phyloP scores from a whole-genome alignment of 176 grass and related monocot genomes.

The Cocos nucifera region DNA sequence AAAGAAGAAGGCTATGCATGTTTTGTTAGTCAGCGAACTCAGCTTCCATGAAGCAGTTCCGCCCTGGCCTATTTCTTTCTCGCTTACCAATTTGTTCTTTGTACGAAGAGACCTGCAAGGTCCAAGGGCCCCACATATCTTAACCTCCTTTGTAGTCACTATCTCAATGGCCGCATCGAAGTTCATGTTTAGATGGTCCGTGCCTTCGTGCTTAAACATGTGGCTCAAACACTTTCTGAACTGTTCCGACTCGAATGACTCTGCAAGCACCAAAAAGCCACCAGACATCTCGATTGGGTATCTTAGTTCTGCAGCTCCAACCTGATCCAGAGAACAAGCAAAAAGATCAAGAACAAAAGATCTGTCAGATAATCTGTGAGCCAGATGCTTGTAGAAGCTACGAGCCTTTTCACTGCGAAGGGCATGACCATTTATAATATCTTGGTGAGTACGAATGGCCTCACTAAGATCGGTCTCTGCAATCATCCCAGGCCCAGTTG shows the following conservation, averaged over 20 bases:
- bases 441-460: constrained; percentile 75
- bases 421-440: constrained; percentile 63
- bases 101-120: constrained; percentile 61
- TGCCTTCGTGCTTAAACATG: constrained; percentile 56
- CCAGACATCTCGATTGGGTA: constrained; percentile 82
- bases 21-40: constrained; percentile 68
- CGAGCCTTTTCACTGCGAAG: constrained; percentile 50
- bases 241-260: constrained; percentile 82
- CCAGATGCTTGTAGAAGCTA: constrained; percentile 71
- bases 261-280: constrained; percentile 66
- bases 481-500: constrained; percentile 76
- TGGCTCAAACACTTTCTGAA: constrained; percentile 77
- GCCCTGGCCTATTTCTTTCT: constrained; percentile 84
- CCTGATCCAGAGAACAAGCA: constrained; percentile 91
- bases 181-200: constrained; percentile 71
- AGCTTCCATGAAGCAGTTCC: constrained; percentile 83
- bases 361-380: constrained; percentile 56
- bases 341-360: constrained; percentile 84
- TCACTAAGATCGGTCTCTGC: constrained; percentile 66
- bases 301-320: constrained; percentile 76
- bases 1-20: constrained; percentile 85
- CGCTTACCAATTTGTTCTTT: constrained; percentile 69
- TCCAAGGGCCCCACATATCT: constrained; percentile 93
- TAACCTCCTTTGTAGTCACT: constrained; percentile 86
- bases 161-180: constrained; percentile 77